Base-by-base conservation (phyloP, 2,329 filamentous ascomycete genomes). In the Didymella keratinophila region DNA sequence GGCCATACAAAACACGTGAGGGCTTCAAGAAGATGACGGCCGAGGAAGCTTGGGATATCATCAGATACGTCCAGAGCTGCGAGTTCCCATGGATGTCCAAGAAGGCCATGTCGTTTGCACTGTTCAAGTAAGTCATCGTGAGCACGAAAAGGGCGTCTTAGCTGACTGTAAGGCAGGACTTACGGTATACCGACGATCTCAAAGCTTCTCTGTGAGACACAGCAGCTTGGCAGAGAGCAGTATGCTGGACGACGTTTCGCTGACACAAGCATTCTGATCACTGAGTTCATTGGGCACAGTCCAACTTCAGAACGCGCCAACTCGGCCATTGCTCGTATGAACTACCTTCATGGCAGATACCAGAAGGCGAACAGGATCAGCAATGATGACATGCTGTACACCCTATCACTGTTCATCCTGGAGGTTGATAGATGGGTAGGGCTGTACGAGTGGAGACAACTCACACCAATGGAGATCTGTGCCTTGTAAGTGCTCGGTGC, bases 381-480 rank as follows among this genome's bases (percentile, higher is more conserved):
- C 5, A 83, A 89, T 45, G 79, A 82, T 14, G 88, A 90, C 62
- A 82, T 89, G 79, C 78, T 90, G 0, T 89, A 88, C 72, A 90
- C 87, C 0, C 79, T 90, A 0, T 79, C 81, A 12, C 72, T 91
- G 0, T 91, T 91, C 70, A 82, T 89, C 18, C 78, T 83, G 0
- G 87, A 92, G 70, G 89, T 90, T 0, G 74, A 84, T 28, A 79
- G 83, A 14, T 92, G 89, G 80, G 83, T 90, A 30, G 72, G 81
- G 5, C 78, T 78, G 6, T 90, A 87, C 67, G 91, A 94, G 71
- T 94, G 90, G 90, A 84, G 91, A 2, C 37, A 78, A 4, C 73
- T 91, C 21, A 88, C 83, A 16, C 84, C 88, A 0, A 80, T 93
- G 75, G 91, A 93, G 74, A 73, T 80, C 10, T 90, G 88, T 61